Conservation (phyloP, 169 alveolate genomes). For the Eimeria maxima region DNA sequence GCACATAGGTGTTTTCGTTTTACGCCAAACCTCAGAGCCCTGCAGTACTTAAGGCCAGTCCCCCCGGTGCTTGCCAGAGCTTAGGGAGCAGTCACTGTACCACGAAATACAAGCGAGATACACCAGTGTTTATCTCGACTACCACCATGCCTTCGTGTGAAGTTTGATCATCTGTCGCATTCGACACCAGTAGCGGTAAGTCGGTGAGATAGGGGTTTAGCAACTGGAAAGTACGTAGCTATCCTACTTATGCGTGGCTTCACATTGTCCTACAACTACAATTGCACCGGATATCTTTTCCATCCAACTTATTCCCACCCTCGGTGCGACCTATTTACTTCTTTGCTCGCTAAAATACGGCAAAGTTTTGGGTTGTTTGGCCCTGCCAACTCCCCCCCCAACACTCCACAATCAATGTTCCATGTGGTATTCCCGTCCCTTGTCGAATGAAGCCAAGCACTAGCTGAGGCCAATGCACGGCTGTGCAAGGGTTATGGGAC, state of each 20-base stretch:
- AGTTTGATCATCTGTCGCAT: too few species aligned
- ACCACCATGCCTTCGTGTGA: too few species aligned
- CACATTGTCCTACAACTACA: not conserved
- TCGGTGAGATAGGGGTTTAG: not conserved
- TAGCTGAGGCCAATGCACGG: conserved; percentile 20
- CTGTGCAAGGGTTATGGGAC: not conserved
- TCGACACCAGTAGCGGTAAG: not conserved
- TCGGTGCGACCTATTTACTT: conserved; percentile 35
- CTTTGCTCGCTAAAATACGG: conserved; percentile 47
- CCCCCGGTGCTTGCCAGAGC: too few species aligned
- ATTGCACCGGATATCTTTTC: not conserved
- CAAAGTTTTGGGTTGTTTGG: conserved; percentile 19
- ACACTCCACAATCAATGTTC: conserved; percentile 35
- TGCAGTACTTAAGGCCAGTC: too few species aligned
- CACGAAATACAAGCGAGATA: too few species aligned
- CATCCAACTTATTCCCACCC: too few species aligned
- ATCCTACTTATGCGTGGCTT: not conserved
- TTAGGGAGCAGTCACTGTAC: too few species aligned
- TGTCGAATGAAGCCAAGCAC: not conserved
- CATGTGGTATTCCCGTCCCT: not conserved
- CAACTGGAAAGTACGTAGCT: not conserved
- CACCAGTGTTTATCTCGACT: too few species aligned
- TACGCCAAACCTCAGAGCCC: too few species aligned
- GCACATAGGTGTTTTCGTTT: too few species aligned
- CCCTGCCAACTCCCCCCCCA: not conserved